Evolutionary conservation across 2,329 filamentous ascomycete species (phyloP).

Genomic region (Neofusicoccum ribis): DNA sequence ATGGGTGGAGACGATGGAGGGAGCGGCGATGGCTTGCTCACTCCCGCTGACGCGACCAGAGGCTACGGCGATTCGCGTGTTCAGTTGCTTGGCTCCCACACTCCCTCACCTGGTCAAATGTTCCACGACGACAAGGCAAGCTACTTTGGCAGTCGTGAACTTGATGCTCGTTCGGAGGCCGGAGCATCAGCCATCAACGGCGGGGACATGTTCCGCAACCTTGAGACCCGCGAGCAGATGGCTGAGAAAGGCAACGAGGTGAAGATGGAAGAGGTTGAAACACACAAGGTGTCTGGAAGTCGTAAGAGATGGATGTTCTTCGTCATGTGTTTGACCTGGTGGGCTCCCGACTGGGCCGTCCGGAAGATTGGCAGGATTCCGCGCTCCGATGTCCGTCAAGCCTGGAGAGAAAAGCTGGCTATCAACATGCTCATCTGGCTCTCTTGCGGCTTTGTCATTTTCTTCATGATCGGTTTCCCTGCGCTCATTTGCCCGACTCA

Average conservation of each 20-base stretch:
- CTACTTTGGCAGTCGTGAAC: conserved; percentile 78
- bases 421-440: conserved; percentile 99
- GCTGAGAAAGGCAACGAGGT: conserved; percentile 93
- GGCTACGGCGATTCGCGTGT: conserved; percentile 62
- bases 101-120: conserved; percentile 58
- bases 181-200: conserved; percentile 88
- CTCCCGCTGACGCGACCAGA: conserved; percentile 52
- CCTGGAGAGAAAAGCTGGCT: conserved; percentile 95
- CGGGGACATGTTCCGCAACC: conserved; percentile 91
- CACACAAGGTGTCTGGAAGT: conserved; percentile 71
- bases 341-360: conserved; percentile 81
- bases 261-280: conserved; percentile 86
- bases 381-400: conserved; percentile 86
- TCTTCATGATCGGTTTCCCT: conserved; percentile 90
- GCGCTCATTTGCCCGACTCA: conserved; percentile 87
- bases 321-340: conserved; percentile 83
- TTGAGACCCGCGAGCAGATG: conserved; percentile 92
- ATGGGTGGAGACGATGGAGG: conserved; percentile 54
- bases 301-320: conserved; percentile 89
- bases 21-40: conserved; percentile 62
- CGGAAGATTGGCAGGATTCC: conserved; percentile 77
- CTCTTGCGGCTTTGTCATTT: conserved; percentile 72
- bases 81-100: conserved; percentile 49
- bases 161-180: conserved; percentile 86
- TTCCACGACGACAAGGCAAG: conserved; percentile 76